These are phyloP conservation scores for Fusarium metavorans DNA, from an alignment of 2,329 filamentous ascomycete species.

Conservation along the genomic window DNA sequence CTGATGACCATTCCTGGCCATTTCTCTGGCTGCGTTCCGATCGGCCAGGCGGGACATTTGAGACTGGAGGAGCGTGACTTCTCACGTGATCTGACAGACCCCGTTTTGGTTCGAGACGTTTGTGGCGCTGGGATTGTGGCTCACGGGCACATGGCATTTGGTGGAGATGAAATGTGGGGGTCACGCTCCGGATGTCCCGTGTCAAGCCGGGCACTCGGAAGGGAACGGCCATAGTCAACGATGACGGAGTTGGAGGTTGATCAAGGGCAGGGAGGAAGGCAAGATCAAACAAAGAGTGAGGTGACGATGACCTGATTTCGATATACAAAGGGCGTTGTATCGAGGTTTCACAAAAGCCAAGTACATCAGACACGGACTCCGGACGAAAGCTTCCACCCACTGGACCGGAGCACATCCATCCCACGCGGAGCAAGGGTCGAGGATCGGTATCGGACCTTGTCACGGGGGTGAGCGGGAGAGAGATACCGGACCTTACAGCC, in stretches of 20 bases:
- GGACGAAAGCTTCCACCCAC: conserved; percentile 3
- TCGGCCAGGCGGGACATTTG: conserved; percentile 25
- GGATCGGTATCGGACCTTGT: conserved; percentile 33
- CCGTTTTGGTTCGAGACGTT: background rate
- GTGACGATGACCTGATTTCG: background rate
- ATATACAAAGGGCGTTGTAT: background rate
- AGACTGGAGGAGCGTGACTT: background rate
- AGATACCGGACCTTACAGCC: conserved; percentile 25
- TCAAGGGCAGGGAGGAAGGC: background rate
- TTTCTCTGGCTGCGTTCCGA: conserved; percentile 35
- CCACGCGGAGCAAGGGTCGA: conserved; percentile 31
- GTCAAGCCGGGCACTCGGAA: conserved; percentile 40
- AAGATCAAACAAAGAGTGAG: background rate
- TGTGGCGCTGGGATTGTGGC: conserved; percentile 8
- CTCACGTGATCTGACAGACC: conserved; percentile 17
- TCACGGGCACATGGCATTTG: conserved; percentile 10
- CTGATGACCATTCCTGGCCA: conserved; percentile 45
- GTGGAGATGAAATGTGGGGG: conserved; percentile 34
- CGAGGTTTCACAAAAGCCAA: background rate
- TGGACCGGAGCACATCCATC: conserved; percentile 25
- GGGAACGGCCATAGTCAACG: conserved; percentile 32
- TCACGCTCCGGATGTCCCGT: conserved; percentile 29
- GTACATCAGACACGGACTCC: conserved; percentile 1
- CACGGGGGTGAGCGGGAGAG: conserved; percentile 2
- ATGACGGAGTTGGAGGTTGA: background rate